Conservation (phyloP, 306 rosid species). For the Dryas alaskensis region DNA sequence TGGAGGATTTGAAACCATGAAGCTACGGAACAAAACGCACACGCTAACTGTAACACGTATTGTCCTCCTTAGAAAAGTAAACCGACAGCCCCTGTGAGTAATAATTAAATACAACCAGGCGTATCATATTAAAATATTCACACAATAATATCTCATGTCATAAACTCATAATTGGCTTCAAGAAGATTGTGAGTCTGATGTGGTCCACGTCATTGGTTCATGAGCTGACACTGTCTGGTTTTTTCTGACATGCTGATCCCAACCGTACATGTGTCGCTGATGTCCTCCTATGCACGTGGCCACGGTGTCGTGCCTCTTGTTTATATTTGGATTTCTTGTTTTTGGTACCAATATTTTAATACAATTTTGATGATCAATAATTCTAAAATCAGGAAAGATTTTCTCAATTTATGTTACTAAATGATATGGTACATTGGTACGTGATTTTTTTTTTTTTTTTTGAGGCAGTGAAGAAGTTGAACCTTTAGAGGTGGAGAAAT, state of each 20-base stretch:
- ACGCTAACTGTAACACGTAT: not conserved
- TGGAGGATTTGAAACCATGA: not conserved
- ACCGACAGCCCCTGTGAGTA: constrained; percentile 19
- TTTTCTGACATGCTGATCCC: constrained; percentile 7
- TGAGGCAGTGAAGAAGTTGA: too few relatives aligned
- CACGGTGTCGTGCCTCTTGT: constrained; percentile 34
- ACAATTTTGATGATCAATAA: not conserved
- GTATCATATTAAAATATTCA: constrained; percentile 17
- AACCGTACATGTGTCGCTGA: constrained; percentile 19
- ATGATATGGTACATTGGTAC: too few relatives aligned
- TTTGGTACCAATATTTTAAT: not conserved
- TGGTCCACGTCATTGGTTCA: constrained; percentile 34
- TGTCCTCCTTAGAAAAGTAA: not conserved
- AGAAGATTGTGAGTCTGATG: constrained; percentile 15
- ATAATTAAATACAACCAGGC: constrained; percentile 25
- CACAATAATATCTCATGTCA: not conserved
- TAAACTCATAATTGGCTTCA: too few relatives aligned
- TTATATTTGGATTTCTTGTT: constrained; percentile 15
- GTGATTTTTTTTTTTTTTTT: too few relatives aligned
- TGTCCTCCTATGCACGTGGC: constrained; percentile 43
- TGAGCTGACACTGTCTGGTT: constrained; percentile 4
- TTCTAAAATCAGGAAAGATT: too few relatives aligned
- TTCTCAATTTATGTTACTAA: too few relatives aligned
- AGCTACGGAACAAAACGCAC: constrained; percentile 5
- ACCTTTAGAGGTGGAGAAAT: too few relatives aligned